Evolutionary conservation across 352 stramenopile genomes (phyloP).

Genomic region (Pythium volutum): DNA sequence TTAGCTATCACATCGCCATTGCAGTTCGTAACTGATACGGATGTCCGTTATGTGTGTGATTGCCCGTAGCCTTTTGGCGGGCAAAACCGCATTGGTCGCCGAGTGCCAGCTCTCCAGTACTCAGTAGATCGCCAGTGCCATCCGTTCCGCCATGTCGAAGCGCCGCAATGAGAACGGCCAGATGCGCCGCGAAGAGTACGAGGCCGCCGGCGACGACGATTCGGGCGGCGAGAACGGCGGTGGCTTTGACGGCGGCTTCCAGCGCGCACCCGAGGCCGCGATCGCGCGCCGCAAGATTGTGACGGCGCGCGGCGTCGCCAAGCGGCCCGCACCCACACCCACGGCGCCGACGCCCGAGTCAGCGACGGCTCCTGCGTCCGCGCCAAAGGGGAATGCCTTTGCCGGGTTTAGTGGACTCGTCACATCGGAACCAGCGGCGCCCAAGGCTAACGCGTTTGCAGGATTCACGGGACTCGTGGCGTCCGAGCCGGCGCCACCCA

Average conservation of each 20-base stretch:
- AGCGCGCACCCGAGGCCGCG: slow-evolving; percentile 60
- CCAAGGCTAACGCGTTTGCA: slow-evolving; percentile 57
- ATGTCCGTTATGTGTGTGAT: background rate
- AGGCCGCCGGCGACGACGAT: slow-evolving; percentile 41
- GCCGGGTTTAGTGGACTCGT: slow-evolving; percentile 61
- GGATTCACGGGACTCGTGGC: slow-evolving; percentile 56
- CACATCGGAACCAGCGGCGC: slow-evolving; percentile 2
- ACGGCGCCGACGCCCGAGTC: slow-evolving; percentile 19
- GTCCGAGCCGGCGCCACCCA: slow-evolving; percentile 4
- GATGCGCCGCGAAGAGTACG: slow-evolving; percentile 85
- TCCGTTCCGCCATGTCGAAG: slow-evolving; percentile 74
- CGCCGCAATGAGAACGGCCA: slow-evolving; percentile 82
- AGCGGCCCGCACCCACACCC: slow-evolving; percentile 11
- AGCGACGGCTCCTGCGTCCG: slow-evolving; percentile 14
- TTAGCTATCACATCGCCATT: background rate
- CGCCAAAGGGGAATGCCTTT: slow-evolving; percentile 56
- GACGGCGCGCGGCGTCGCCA: slow-evolving; percentile 40
- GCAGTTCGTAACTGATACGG: slow-evolving; percentile 3
- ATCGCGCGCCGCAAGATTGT: slow-evolving; percentile 82
- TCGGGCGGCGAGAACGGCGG: slow-evolving; percentile 12
- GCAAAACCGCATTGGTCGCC: slow-evolving; percentile 7
- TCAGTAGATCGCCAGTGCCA: too few relatives aligned
- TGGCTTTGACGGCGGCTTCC: slow-evolving; percentile 54
- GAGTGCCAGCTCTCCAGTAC: too few relatives aligned
- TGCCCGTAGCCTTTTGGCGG: background rate